Conservation (phyloP, 1,284 basidiomycete species). For the Leccinum griseonigrum region DNA sequence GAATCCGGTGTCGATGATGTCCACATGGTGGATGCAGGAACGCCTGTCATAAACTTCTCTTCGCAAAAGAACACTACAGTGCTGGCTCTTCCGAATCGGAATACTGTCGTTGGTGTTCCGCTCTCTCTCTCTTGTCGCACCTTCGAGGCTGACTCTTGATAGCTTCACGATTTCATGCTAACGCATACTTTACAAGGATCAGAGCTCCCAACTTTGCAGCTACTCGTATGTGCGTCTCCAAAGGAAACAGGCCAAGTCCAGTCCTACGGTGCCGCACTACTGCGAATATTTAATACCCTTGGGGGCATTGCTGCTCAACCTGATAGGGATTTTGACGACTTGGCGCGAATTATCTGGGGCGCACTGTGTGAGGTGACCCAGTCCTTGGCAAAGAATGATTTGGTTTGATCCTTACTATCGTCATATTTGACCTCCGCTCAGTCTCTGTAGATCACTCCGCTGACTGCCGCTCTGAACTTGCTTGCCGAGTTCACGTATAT, state of each 20-base stretch:
- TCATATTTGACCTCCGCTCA: slow-evolving; percentile 4
- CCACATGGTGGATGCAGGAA: slow-evolving; percentile 21
- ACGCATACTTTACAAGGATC: slow-evolving; percentile 47
- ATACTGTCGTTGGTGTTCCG: slow-evolving; percentile 49
- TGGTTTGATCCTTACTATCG: slow-evolving; percentile 37
- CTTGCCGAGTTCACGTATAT: slow-evolving; percentile 45
- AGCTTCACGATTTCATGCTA: slow-evolving; percentile 61
- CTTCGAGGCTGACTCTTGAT: slow-evolving; percentile 8
- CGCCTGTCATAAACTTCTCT: slow-evolving; percentile 7
- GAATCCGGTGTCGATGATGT: slow-evolving; percentile 19
- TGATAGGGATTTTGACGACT: slow-evolving; percentile 32
- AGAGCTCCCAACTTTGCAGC: slow-evolving; percentile 51
- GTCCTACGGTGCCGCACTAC: slow-evolving; percentile 41
- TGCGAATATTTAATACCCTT: slow-evolving; percentile 48
- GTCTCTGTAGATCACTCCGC: slow-evolving; percentile 39
- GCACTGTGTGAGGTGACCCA: slow-evolving; percentile 40
- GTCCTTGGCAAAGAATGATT: slow-evolving; percentile 35
- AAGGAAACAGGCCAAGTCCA: slow-evolving; percentile 29
- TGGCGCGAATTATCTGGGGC: slow-evolving; percentile 33
- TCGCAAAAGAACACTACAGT: slow-evolving; percentile 34
- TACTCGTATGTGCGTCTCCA: slow-evolving; percentile 44
- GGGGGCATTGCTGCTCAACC: slow-evolving; percentile 38
- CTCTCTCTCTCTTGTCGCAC: background rate
- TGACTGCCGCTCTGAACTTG: slow-evolving; percentile 54
- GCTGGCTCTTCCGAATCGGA: slow-evolving; percentile 46